Evolutionary conservation across 192 early-diverging fungal species (phyloP), one percentile per base, ranked within the genome.

Genomic region (Spizellomyces punctatus): DNA sequence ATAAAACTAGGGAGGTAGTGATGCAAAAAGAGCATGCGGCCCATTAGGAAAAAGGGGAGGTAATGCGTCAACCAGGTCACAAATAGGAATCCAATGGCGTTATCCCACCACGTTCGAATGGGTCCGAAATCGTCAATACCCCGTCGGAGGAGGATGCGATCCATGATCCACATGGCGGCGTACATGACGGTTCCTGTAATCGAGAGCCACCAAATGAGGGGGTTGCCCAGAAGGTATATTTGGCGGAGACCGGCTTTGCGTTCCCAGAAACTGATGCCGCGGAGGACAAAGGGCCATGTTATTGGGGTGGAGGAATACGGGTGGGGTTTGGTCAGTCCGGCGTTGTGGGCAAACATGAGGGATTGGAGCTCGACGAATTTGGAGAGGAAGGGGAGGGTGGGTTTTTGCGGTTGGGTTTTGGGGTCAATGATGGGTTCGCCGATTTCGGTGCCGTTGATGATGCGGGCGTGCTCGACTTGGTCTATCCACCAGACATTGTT

Each of bases 191-290:
- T 73, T 22, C 89, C 81, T 48, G 87, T 81, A 49, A 90, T 82
- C 8, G 74, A 56, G 36, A 74, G 48, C 91, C 92, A 95, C 94
- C 94, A 97, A 42, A 90, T 82, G n/a, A 94, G 46, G 12, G 93
- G 89, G 81, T 98, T 96, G 21, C 95, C 95, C 10, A 96, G 77
- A 63, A 96, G 82, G 76, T 97, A 97, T 68, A 95, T 96, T 82
- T 89, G 88, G 21, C 94, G 91, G 19, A 91, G 78, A 12, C 88
- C 88, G 52, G 86, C 86, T 67, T 91, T 84, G 64, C 86, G 87
- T 36, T 95, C 93, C 89, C 96, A 96, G 79, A 96, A 96, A 44
- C 93, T 93, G 63, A 98, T 94, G 17, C 95, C 95, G 58, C 88
- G 86, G 22, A 83, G 63, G 42, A 96, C 83, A 80, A 96, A 89